These are phyloP conservation scores for Obelidium mucronatum DNA, from an alignment of 192 early-diverging fungal genomes.

Conservation along the genomic window DNA sequence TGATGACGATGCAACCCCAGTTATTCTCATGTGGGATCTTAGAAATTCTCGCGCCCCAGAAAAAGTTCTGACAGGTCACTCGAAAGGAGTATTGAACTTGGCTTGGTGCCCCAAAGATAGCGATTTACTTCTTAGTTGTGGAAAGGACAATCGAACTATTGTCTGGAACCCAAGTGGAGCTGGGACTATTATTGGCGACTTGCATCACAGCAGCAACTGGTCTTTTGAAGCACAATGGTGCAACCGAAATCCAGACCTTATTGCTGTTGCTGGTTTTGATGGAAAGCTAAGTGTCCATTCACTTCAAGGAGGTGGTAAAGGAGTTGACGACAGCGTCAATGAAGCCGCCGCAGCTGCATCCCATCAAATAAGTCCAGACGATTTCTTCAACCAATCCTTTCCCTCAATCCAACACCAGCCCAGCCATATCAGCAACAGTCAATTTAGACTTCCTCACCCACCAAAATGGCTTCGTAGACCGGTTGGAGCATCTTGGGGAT, in stretches of 20 bases:
- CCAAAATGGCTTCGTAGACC: slow-evolving; percentile 96
- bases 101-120: slow-evolving; percentile 96
- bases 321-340: slow-evolving; percentile 15
- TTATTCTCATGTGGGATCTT: slow-evolving; percentile 94
- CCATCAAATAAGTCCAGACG: slow-evolving; percentile 7
- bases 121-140: slow-evolving; percentile 89
- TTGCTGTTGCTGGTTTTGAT: slow-evolving; percentile 90
- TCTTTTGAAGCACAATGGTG: slow-evolving; percentile 97
- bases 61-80: slow-evolving; percentile 80
- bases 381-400: slow-evolving; percentile 14
- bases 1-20: slow-evolving; percentile 90
- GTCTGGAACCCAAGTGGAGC: slow-evolving; percentile 86
- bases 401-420: slow-evolving; percentile 37
- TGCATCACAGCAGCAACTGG: slow-evolving; percentile 90
- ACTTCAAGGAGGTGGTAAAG: slow-evolving; percentile 59
- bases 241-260: slow-evolving; percentile 89
- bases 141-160: slow-evolving; percentile 94
- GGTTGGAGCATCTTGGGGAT: slow-evolving; percentile 85
- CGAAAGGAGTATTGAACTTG: slow-evolving; percentile 89
- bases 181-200: slow-evolving; percentile 87
- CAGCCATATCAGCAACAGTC: slow-evolving; percentile 24
- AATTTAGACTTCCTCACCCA: slow-evolving; percentile 64
- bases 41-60: slow-evolving; percentile 94
- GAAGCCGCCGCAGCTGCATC: slow-evolving; percentile 1
- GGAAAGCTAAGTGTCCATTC: slow-evolving; percentile 90